Conservation (phyloP, 345 rosid genomes). For the Luvunga scandens region DNA sequence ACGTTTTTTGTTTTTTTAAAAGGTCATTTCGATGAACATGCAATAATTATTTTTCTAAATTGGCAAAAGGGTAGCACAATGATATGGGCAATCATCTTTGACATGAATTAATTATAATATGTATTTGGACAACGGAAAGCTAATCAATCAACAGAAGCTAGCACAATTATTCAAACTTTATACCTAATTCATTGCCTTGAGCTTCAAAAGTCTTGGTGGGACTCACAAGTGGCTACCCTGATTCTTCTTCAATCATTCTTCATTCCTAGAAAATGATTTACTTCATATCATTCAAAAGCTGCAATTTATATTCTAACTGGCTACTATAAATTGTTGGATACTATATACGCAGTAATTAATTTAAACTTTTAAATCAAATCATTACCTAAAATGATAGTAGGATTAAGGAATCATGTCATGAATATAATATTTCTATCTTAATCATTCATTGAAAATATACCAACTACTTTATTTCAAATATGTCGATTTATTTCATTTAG, state of each 20-base stretch:
- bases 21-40: neutral
- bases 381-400: neutral
- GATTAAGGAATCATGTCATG: no score
- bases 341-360: neutral
- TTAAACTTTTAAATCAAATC: neutral
- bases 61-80: neutral
- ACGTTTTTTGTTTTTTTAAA: no score
- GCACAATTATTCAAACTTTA: conserved; percentile 37
- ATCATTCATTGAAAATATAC: no score
- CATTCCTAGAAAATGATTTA: conserved; percentile 18
- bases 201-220: conserved; percentile 38
- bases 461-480: no score
- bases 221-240: neutral
- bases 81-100: conserved; percentile 3
- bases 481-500: no score
- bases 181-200: conserved; percentile 42
- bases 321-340: neutral
- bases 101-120: neutral
- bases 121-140: conserved; percentile 6
- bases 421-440: no score
- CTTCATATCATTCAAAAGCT: neutral
- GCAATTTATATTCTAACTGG: neutral
- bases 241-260: conserved; percentile 31
- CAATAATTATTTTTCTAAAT: neutral
- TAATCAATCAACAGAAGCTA: conserved; percentile 20